Conservation (phyloP, 1,284 basidiomycete species). For the Marasmius oreades region DNA sequence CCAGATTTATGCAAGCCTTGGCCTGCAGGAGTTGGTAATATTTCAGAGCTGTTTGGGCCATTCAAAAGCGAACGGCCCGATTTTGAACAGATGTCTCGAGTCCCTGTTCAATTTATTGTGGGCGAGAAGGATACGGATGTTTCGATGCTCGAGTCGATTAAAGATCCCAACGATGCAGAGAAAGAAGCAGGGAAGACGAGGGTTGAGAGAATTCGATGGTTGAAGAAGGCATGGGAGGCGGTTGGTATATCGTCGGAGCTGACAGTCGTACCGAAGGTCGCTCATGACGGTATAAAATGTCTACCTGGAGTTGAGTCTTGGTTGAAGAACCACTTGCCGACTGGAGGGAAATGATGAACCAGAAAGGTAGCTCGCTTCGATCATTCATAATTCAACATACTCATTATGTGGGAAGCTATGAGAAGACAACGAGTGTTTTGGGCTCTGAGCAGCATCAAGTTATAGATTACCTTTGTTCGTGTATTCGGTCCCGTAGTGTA, state of each 20-base stretch:
- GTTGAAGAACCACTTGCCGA: slow-evolving; percentile 4
- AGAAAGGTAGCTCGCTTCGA: no score
- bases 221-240: slow-evolving; percentile 11
- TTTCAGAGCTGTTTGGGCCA: slow-evolving; percentile 11
- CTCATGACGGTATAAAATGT: slow-evolving; percentile 15
- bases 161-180: slow-evolving; percentile 13
- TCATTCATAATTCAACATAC: no score
- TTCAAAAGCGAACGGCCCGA: neutral
- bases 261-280: slow-evolving; percentile 12
- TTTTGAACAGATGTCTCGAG: slow-evolving; percentile 10
- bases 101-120: slow-evolving; percentile 21
- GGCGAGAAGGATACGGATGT: slow-evolving; percentile 21
- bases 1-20: slow-evolving; percentile 15
- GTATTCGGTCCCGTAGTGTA: no score
- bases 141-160: slow-evolving; percentile 4
- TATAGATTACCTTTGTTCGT: no score
- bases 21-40: slow-evolving; percentile 18
- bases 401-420: no score
- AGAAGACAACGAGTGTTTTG: no score
- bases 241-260: slow-evolving; percentile 8
- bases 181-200: slow-evolving; percentile 14
- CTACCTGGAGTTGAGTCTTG: slow-evolving; percentile 13
- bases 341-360: neutral
- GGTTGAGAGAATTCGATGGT: slow-evolving; percentile 12
- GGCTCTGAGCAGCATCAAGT: no score